These are phyloP conservation scores for Neoboletus brunneissimus DNA, from an alignment of 768 basidiomycete species.

Conservation along the genomic window DNA sequence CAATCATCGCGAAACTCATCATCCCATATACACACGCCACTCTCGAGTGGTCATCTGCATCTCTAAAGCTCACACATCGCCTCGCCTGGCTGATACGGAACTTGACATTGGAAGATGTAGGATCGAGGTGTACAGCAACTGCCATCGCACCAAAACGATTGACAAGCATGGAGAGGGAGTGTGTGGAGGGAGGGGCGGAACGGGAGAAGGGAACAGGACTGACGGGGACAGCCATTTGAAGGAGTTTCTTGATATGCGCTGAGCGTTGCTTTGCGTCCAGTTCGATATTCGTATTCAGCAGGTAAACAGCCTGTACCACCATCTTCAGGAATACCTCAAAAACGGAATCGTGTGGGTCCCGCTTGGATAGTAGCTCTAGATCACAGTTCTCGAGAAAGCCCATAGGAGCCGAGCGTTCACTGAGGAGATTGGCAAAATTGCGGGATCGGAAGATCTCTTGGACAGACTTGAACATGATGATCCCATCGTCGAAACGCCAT, in stretches of 20 bases:
- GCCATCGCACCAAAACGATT: constrained; percentile 79
- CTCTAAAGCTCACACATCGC: constrained; percentile 64
- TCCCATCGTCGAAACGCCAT: constrained; percentile 65
- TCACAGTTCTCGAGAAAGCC: constrained; percentile 60
- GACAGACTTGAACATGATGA: constrained; percentile 58
- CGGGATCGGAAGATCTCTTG: constrained; percentile 74
- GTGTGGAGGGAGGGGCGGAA: constrained; percentile 43
- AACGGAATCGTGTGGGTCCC: constrained; percentile 60
- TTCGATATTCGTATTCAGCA: constrained; percentile 34
- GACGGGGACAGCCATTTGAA: constrained; percentile 71
- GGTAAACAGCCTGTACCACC: constrained; percentile 55
- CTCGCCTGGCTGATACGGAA: constrained; percentile 63
- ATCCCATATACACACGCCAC: constrained; percentile 73
- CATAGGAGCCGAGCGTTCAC: constrained; percentile 65
- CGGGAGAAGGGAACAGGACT: constrained; percentile 65
- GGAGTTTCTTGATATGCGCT: constrained; percentile 58
- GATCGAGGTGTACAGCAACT: constrained; percentile 67
- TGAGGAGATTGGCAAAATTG: constrained; percentile 67
- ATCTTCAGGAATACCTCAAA: constrained; percentile 83
- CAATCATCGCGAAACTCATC: constrained; percentile 63
- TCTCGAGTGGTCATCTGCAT: constrained; percentile 61
- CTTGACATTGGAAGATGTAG: constrained; percentile 41
- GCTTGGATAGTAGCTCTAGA: constrained; percentile 48
- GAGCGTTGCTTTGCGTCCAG: constrained; percentile 35
- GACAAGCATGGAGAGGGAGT: constrained; percentile 71